Base-by-base conservation (phyloP, 176 grass and related monocot species). In the Hordeum vulgare region DNA sequence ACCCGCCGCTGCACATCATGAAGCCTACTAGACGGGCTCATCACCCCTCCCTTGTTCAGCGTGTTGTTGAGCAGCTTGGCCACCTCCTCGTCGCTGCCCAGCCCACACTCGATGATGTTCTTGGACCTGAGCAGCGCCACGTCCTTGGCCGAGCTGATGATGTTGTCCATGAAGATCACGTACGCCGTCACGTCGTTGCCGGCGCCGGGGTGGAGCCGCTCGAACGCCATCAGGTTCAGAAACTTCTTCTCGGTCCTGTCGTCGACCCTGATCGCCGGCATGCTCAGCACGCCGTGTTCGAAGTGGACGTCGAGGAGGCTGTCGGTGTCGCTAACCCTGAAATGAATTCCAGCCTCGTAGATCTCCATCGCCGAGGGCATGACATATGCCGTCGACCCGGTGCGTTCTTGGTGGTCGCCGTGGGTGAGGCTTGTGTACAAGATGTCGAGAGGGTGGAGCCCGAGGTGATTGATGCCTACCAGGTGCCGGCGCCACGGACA, bases 151-250 rank as follows among this genome's bases (percentile, higher is more conserved):
- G 91, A 86, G 34, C 91, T n/a, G 57, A 91, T 90, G 31, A 93
- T 87, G 13, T 84, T 70, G 63, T 91, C 94, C 91, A 97, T 85
- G 79, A 97, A 97, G 34, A 66, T 53, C 3, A 90, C 74, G 14
- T 90, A 97, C 1, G 71, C 71, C 0, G 81, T 86, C 21, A 93
- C 75, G 5, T 90, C 78, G n/a, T 71, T 85, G 4, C 82, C 87
- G 1, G 85, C 85, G 3, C 51, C 57, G 0, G 60, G 29, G 26
- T 90, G 81, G 4, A 94, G 87, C 6, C 74, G 27, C 78, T 97
- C 91, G 3, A 89, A 97, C 1, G 87, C 91, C 86, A 88, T 86
- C 23, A 97, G 15, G 33, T 97, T 93, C 27, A 97, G 90, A 35
- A 87, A 85, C 62, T 75, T 68, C 28, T 64, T 87, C 77, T 88